These are phyloP conservation scores for Phragmites australis DNA, from an alignment of 176 grass and related monocot genomes.

Conservation along the genomic window DNA sequence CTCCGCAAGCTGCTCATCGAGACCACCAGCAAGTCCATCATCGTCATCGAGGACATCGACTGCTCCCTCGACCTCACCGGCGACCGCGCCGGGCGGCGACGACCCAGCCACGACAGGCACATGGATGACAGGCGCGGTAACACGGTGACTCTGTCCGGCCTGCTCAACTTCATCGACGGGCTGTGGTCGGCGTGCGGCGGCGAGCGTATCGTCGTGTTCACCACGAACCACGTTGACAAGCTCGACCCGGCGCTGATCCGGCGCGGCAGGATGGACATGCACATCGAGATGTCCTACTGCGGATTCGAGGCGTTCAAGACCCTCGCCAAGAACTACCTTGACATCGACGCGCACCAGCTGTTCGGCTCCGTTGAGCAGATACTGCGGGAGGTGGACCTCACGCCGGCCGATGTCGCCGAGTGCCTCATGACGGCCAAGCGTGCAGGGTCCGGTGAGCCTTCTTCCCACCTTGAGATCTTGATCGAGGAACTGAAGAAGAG, in stretches of 20 bases:
- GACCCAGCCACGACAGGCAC: background rate
- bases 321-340: constrained; percentile 34
- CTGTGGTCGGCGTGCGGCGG: constrained; percentile 47
- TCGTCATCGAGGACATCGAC: constrained; percentile 74
- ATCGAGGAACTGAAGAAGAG: constrained; percentile 15
- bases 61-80: constrained; percentile 50
- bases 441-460: background rate
- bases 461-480: background rate
- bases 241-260: constrained; percentile 45
- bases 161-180: constrained; percentile 54
- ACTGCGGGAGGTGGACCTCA: constrained; percentile 20
- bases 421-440: constrained; percentile 29
- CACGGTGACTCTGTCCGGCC: constrained; percentile 24
- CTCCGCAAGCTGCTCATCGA: constrained; percentile 40
- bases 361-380: background rate
- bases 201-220: constrained; percentile 47
- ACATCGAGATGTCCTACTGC: constrained; percentile 55
- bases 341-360: constrained; percentile 2
- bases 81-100: background rate
- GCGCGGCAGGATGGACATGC: constrained; percentile 50
- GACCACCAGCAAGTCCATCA: constrained; percentile 58
- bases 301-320: constrained; percentile 21
- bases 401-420: constrained; percentile 51
- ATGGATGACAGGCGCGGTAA: background rate
- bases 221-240: constrained; percentile 35